Conservation (phyloP, 2,329 filamentous ascomycete species). For the Grosmannia serpens region DNA sequence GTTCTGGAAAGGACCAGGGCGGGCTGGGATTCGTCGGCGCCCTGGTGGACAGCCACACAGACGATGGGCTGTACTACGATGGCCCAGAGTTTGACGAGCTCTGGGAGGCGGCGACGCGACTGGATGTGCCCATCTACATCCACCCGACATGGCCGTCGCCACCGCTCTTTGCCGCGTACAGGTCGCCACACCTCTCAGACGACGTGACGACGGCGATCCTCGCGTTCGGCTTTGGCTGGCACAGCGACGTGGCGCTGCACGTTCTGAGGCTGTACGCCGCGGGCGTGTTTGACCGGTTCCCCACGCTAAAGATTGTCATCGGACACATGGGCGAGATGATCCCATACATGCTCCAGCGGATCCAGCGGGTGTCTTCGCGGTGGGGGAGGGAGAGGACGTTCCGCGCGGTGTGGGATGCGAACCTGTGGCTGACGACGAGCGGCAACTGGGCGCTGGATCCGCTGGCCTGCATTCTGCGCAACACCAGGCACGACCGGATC, state of each 20-base stretch:
- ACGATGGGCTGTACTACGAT: conserved; percentile 26
- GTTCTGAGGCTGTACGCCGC: conserved; percentile 36
- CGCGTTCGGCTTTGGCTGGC: conserved; percentile 36
- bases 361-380: conserved; percentile 12
- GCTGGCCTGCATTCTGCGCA: conserved; percentile 30
- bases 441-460: conserved; percentile 39
- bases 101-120: conserved; percentile 25
- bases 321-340: conserved; percentile 42
- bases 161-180: conserved; percentile 16
- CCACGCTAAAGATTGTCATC: conserved; percentile 40
- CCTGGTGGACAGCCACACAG: conserved; percentile 30
- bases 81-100: conserved; percentile 27
- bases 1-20: conserved; percentile 23
- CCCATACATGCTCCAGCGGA: conserved; percentile 41
- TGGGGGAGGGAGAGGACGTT: conserved; percentile 23
- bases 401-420: conserved; percentile 39
- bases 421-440: conserved; percentile 46
- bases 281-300: conserved; percentile 43
- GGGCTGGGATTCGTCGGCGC: conserved; percentile 30
- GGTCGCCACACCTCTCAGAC: conserved; percentile 18
- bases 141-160: conserved; percentile 25
- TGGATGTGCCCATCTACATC: conserved; percentile 31
- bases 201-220: conserved; percentile 20
- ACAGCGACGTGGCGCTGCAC: conserved; percentile 35
- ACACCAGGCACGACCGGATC: conserved; percentile 36